A percentile compares a stretch with the other conserved stretches of the same genome.
Conservation (phyloP, 1,284 basidiomycete species). For the Ustilago loliicola region DNA sequence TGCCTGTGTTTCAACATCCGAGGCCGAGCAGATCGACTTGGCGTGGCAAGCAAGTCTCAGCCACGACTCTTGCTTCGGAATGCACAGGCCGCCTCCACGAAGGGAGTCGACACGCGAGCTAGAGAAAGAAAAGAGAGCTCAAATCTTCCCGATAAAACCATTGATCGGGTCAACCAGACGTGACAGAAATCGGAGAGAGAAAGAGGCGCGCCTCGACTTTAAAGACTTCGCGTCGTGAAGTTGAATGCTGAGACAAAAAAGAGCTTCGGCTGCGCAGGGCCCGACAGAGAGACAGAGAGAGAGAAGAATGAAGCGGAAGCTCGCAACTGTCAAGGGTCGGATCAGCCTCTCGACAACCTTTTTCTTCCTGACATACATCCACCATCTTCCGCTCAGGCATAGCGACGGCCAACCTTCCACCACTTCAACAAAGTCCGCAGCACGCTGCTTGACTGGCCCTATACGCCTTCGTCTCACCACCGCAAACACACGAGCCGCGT, state of each 20-base stretch:
- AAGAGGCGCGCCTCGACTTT: slow-evolving; percentile 18
- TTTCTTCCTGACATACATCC: background rate
- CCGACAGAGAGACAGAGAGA: slow-evolving; percentile 1
- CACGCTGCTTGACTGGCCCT: too few relatives aligned
- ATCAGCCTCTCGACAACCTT: background rate
- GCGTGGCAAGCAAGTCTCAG: background rate
- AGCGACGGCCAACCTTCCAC: background rate
- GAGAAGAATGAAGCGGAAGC: slow-evolving; percentile 2
- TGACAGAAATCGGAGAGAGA: slow-evolving; percentile 7
- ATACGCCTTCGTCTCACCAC: too few relatives aligned
- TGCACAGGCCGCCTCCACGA: background rate
- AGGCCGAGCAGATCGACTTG: slow-evolving; percentile 2
- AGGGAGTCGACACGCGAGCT: background rate
- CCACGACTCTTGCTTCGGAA: background rate
- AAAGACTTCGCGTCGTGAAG: slow-evolving; percentile 25
- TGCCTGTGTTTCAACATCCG: slow-evolving; percentile 1
- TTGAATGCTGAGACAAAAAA: slow-evolving; percentile 2
- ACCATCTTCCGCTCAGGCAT: background rate
- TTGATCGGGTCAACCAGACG: background rate
- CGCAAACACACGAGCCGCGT: too few relatives aligned
- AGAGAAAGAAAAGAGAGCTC: too few relatives aligned
- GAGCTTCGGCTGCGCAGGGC: slow-evolving; percentile 14
- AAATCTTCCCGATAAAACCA: background rate
- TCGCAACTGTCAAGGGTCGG: slow-evolving; percentile 3
- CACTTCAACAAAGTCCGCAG: too few relatives aligned